These are phyloP conservation scores for Jimgerdemannia flammicorona DNA, from an alignment of 192 early-diverging fungal genomes.

Conservation along the genomic window DNA sequence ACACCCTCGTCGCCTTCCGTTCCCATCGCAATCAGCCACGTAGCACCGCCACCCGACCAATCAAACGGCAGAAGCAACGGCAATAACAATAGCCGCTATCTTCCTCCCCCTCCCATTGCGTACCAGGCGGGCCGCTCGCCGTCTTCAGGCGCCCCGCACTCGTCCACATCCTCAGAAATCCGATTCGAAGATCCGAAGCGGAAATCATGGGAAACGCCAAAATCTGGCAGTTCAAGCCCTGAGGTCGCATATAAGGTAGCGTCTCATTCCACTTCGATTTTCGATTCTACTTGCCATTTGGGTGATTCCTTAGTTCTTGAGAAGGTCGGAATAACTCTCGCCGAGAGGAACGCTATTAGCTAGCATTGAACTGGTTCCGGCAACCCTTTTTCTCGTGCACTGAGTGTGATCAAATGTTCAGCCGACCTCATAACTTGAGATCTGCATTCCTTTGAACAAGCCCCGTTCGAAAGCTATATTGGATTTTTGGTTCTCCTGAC, in stretches of 20 bases:
- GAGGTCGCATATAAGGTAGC: background rate
- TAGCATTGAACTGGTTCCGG: background rate
- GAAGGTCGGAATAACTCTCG: background rate
- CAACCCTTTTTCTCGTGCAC: conserved; percentile 1
- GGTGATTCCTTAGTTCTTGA: background rate
- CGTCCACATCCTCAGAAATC: background rate
- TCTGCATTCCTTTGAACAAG: conserved; percentile 13
- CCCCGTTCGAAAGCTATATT: conserved; percentile 9
- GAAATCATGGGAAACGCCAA: background rate
- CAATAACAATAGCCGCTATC: too few species aligned
- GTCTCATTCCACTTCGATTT: background rate
- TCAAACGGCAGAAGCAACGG: background rate
- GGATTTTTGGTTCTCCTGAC: conserved; percentile 23
- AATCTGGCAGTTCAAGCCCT: background rate
- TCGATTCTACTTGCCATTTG: background rate
- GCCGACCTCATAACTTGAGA: conserved; percentile 25
- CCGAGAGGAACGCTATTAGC: background rate
- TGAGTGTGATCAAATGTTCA: conserved; percentile 28
- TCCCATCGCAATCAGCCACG: background rate
- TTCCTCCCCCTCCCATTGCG: too few species aligned
- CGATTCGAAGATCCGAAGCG: background rate
- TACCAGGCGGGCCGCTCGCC: too few species aligned
- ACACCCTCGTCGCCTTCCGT: background rate
- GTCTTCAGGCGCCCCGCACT: background rate
- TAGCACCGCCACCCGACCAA: background rate